These are phyloP conservation scores for Skeletonema grethae DNA, from an alignment of 108 stramenopile species.

Conservation along the genomic window DNA sequence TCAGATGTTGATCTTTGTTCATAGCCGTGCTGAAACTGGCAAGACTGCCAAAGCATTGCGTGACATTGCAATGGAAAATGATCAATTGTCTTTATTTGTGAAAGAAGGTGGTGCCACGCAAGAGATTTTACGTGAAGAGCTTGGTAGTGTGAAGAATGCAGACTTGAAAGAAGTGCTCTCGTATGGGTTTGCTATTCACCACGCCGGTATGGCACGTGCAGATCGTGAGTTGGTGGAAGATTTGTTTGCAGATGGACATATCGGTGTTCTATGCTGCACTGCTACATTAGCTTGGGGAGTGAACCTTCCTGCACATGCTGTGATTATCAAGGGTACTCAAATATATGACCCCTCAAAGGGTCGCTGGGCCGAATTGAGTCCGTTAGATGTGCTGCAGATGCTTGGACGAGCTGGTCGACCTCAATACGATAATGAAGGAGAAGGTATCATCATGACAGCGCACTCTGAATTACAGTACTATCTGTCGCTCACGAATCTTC, in stretches of 20 bases:
- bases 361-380: slow-evolving; percentile 97
- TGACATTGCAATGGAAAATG: slow-evolving; percentile 91
- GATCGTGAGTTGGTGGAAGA: slow-evolving; percentile 99
- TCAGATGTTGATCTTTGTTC: slow-evolving; percentile 99
- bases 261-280: slow-evolving; percentile 95
- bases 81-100: slow-evolving; percentile 87
- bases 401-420: slow-evolving; percentile 99
- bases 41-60: slow-evolving; percentile 97
- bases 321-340: slow-evolving; percentile 99
- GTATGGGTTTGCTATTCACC: slow-evolving; percentile 98
- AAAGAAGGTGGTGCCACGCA: slow-evolving; percentile 89
- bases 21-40: slow-evolving; percentile 97
- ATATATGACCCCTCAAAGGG: slow-evolving; percentile 98
- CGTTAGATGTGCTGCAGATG: slow-evolving; percentile 99
- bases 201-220: slow-evolving; percentile 95
- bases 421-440: slow-evolving; percentile 98
- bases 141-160: slow-evolving; percentile 82
- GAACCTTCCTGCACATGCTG: slow-evolving; percentile 98
- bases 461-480: slow-evolving; percentile 99
- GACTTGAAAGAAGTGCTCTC: slow-evolving; percentile 95
- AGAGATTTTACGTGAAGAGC: slow-evolving; percentile 92
- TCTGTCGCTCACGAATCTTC: slow-evolving; percentile 96
- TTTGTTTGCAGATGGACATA: slow-evolving; percentile 95
- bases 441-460: slow-evolving; percentile 98
- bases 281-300: slow-evolving; percentile 99